Percentiles rank a stretch among this genome's conserved stretches.
Evolutionary conservation across 1,139 yeast species (phyloP).

Genomic region (Yamadazyma mexicana): DNA sequence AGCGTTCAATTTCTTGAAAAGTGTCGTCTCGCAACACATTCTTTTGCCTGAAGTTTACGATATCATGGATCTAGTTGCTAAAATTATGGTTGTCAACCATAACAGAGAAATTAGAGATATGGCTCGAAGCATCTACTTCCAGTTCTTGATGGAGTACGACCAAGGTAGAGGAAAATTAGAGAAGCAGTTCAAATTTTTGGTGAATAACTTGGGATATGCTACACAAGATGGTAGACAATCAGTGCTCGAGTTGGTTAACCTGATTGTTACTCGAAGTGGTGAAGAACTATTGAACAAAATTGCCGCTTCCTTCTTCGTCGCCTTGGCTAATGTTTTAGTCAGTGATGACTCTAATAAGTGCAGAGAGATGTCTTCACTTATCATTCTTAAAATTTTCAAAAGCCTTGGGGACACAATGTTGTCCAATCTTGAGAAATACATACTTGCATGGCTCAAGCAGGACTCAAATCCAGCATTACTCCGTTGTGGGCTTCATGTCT

Average conservation of each 20-base stretch:
- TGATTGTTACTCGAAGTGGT: conserved; percentile 67
- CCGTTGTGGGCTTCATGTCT: conserved; percentile 77
- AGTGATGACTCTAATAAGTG: conserved; percentile 82
- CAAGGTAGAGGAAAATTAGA: conserved; percentile 87
- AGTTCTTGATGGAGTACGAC: conserved; percentile 90
- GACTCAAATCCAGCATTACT: conserved; percentile 53
- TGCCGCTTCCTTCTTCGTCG: conserved; percentile 77
- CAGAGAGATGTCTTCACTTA: conserved; percentile 77
- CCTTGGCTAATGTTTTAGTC: conserved; percentile 72
- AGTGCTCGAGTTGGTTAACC: conserved; percentile 81
- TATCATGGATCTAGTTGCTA: conserved; percentile 76
- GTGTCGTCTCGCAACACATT: conserved; percentile 70
- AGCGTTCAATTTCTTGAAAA: conserved; percentile 79
- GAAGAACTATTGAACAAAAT: conserved; percentile 60
- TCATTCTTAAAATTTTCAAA: conserved; percentile 57
- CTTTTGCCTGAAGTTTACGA: conserved; percentile 90
- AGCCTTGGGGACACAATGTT: conserved; percentile 43
- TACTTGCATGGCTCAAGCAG: conserved; percentile 68
- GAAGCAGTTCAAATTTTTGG: conserved; percentile 77
- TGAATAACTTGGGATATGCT: conserved; percentile 83
- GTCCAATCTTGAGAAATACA: conserved; percentile 55
- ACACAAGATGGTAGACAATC: conserved; percentile 87
- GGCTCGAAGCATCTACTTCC: conserved; percentile 81
- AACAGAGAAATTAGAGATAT: conserved; percentile 80
- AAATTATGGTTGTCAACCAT: conserved; percentile 89